Evolutionary conservation across 2,329 filamentous ascomycete genomes (phyloP).

Genomic region (Penicillium nordicum): DNA sequence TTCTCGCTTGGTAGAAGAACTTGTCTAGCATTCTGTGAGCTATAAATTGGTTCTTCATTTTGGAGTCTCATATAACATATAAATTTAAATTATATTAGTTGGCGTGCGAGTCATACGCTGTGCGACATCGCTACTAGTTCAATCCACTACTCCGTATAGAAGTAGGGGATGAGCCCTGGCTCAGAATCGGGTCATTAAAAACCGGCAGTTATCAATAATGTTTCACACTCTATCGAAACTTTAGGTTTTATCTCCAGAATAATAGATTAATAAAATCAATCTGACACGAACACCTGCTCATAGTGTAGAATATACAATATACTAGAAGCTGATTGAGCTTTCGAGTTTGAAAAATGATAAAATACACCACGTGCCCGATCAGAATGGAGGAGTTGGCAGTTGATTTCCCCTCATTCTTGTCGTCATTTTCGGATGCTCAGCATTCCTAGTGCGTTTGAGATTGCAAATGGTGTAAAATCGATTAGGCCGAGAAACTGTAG

Average conservation of each 20-base stretch:
- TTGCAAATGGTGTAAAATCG: not conserved
- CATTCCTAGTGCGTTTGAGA: constrained; percentile 17
- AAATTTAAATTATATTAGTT: not conserved
- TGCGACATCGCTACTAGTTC: not conserved
- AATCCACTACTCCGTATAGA: not conserved
- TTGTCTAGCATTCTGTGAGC: not conserved
- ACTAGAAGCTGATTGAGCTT: not conserved
- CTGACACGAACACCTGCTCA: constrained; percentile 1
- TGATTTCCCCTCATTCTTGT: constrained; percentile 8
- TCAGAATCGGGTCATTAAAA: not conserved
- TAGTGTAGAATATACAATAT: not conserved
- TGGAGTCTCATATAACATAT: not conserved
- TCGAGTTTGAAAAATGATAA: not conserved
- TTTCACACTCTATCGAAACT: not conserved
- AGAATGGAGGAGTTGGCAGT: constrained; percentile 14
- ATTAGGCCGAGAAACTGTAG: not conserved
- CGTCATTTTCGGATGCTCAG: constrained; percentile 5
- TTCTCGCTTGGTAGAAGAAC: not conserved
- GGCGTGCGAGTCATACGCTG: not conserved
- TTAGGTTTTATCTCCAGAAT: not conserved
- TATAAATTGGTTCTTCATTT: not conserved
- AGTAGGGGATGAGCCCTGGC: not conserved
- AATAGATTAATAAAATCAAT: not conserved
- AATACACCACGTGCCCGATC: constrained; percentile 16
- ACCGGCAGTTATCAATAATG: not conserved